A percentile compares a stretch with the other conserved stretches of the same genome.
Conservation (phyloP, 768 basidiomycete species). For the Austroboletus eburneus region DNA sequence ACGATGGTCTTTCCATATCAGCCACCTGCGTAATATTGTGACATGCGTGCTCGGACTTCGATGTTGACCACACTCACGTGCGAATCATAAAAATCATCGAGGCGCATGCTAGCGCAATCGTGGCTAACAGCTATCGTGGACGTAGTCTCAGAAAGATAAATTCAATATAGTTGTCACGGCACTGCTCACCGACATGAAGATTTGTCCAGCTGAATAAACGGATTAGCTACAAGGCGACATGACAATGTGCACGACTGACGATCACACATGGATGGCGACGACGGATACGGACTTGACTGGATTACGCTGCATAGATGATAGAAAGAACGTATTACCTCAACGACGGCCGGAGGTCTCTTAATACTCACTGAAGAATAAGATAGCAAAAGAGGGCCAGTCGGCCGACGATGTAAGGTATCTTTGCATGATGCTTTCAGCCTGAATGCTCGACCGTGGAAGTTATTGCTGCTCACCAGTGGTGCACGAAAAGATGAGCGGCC, state of each 20-base stretch:
- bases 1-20: conserved; percentile 20
- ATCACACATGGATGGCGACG: not conserved
- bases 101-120: conserved; percentile 12
- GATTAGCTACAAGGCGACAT: not conserved
- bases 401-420: conserved; percentile 2
- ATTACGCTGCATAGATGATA: conserved; percentile 9
- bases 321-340: not conserved
- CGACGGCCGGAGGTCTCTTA: not conserved
- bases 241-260: conserved; percentile 10
- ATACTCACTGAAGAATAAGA: conserved; percentile 11
- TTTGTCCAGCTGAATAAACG: conserved; percentile 1
- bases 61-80: conserved; percentile 13
- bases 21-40: conserved; percentile 15
- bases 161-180: too few relatives aligned
- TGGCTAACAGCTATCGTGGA: conserved; percentile 1
- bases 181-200: not conserved
- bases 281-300: not conserved
- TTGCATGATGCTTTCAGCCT: too few relatives aligned
- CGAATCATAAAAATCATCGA: conserved; percentile 23
- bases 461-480: conserved; percentile 16
- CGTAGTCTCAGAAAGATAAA: too few relatives aligned
- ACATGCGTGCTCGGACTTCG: not conserved
- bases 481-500: conserved; percentile 12
- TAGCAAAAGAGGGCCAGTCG: conserved; percentile 1
- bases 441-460: not conserved